Evolutionary conservation across 139 green algal genomes (phyloP), one percentile per base, ranked within the genome.

Genomic region (Chlorella vulgaris): DNA sequence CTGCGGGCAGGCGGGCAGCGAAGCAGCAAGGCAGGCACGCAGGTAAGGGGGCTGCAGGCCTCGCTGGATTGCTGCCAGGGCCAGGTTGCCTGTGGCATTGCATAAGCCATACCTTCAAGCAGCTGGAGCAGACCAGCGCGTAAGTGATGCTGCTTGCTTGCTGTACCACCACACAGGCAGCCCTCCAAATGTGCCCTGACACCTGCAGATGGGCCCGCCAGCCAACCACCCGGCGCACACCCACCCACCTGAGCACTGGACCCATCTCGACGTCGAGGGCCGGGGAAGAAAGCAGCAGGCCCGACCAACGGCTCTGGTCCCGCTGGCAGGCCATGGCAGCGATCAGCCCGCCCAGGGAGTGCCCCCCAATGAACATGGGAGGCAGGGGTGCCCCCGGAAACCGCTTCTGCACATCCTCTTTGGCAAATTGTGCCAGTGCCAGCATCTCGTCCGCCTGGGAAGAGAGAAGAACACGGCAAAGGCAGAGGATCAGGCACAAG

Each of bases 231-330:
- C 55, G 31, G 24, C 2, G 18, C 24, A 3, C 5, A 10, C 4
- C 0, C 0, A 10, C 83, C 38, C 75, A 93, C 91, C 81, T 88
- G 15, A 96, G 87, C 21, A 89, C 47, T 1, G 73, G 71, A 0
- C 81, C 94, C 93, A 91, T 95, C 71, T 94, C 92, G 29, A 96
- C 88, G 29, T 93, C 91, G 24, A 96, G 83, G 18, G 89, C 82
- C 3, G 92, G 86, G 4, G 89, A 91, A 75, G 85, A 87, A 31
- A 96, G 51, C 26, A 96, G 51, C 26, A 95, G 78, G 7, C 92
- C 93, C 0, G 84, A 69, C 86, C 89, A 91, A 26, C 47, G 42
- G 3, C 28, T 29, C 71, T 91, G 88, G 29, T 89, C 78, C 15
- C 74, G 79, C 60, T 92, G 83, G 42, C 66, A 81, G 29, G 31